Percentiles rank a stretch among this genome's conserved stretches.
These are phyloP conservation scores for Inonotus obliquus DNA, from an alignment of 1,284 basidiomycete species.

Conservation along the genomic window DNA sequence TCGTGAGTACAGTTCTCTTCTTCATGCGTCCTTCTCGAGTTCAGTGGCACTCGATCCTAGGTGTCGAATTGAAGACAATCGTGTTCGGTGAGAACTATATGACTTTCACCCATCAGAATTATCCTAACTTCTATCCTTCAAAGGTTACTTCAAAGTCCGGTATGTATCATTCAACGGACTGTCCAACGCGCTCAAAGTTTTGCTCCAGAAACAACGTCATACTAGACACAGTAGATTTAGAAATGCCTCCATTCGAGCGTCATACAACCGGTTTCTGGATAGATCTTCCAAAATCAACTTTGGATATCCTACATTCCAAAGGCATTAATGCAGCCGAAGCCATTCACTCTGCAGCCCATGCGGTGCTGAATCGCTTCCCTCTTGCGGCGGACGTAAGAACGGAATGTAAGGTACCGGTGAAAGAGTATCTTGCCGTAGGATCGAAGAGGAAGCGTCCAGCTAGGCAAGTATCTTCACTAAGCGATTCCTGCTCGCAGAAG, in stretches of 20 bases:
- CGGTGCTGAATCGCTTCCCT: constrained; percentile 75
- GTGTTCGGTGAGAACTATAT: constrained; percentile 62
- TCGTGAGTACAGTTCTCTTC: constrained; percentile 41
- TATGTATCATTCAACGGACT: constrained; percentile 24
- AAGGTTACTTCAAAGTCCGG: constrained; percentile 52
- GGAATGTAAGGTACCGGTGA: constrained; percentile 80
- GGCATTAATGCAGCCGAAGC: constrained; percentile 67
- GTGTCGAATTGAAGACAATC: constrained; percentile 63
- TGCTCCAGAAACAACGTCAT: constrained; percentile 53
- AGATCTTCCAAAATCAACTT: constrained; percentile 60
- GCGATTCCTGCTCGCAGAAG: background rate
- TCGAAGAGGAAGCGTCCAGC: constrained; percentile 73
- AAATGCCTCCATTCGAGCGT: constrained; percentile 76
- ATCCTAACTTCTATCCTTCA: background rate
- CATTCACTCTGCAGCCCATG: constrained; percentile 84
- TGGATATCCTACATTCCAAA: constrained; percentile 52
- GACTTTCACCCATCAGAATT: constrained; percentile 26
- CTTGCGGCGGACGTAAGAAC: constrained; percentile 73
- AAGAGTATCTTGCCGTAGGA: constrained; percentile 63
- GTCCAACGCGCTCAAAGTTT: background rate
- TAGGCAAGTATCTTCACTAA: constrained; percentile 37
- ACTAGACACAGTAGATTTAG: constrained; percentile 76
- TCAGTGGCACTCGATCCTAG: constrained; percentile 30
- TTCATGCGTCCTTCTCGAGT: background rate
- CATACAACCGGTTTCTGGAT: constrained; percentile 83